Base-by-base conservation (phyloP, 192 early-diverging fungal genomes). In the Podila verticillata region DNA sequence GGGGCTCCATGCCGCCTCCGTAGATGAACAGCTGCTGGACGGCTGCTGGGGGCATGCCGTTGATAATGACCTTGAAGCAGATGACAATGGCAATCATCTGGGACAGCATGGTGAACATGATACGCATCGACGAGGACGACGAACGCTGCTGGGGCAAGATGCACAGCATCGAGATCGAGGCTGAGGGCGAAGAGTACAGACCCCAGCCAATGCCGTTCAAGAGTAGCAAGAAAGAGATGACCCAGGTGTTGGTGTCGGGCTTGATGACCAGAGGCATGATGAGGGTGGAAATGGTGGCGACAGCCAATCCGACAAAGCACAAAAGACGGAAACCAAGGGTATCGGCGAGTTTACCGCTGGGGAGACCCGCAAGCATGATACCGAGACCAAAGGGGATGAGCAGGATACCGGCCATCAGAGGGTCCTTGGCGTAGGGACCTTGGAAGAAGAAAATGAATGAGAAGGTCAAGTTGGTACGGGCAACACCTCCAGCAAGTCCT, bases 51-150 rank as follows among this genome's bases (percentile, higher is more conserved):
- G 75, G 75, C 75, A 79, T 79, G 17, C 75, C 75, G 2, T 68
- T 39, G 44, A 79, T 79, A 26, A 79, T 79, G 30, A 79, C 60
- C 65, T 72, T 79, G 60, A 79, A 79, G 64, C 75, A 79, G 30
- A 79, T 71, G n/a, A 79, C 75, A 29, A 79, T 79, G 20, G 75
- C 75, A 63, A 79, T 79, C 75, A 79, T 79, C 54, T 79, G 75
- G 0, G 75, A 79, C 30, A 79, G 17, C 75, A 79, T 79, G 2
- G 75, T 79, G 63, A 79, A 79, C 75, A 79, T 79, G 60, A 79
- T 79, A 63, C 75, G 75, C 30, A 79, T 58, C 26, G 75, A 79
- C 3, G 75, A 79, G 7, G 75, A 79, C 5, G 75, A 79, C 5
- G 75, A 36, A 17, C 75, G 75, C 60, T 79, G 75, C 60, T 79